A percentile compares a stretch with the other conserved stretches of the same genome.
phyloP scores from a whole-genome alignment of 768 basidiomycete species.

The Lactarius hengduanensis region DNA sequence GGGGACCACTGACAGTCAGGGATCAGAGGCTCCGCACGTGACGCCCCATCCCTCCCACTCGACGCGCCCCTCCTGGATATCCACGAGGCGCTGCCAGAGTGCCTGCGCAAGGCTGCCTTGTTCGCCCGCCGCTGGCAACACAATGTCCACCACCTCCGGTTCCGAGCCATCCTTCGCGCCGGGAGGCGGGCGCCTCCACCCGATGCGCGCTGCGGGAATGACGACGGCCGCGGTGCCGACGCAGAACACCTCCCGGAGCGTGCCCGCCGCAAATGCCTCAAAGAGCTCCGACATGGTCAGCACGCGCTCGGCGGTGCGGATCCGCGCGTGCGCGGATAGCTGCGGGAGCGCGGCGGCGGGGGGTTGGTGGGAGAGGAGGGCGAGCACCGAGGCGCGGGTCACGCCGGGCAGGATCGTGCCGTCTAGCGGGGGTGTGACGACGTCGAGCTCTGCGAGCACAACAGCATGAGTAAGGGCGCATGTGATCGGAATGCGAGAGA shows the following conservation, averaged over 20 bases:
- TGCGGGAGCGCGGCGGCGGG: slow-evolving; percentile 40
- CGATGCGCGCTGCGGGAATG: slow-evolving; percentile 68
- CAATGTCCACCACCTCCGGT: slow-evolving; percentile 16
- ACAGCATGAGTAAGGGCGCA: background rate
- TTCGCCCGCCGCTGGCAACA: slow-evolving; percentile 53
- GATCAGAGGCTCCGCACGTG: slow-evolving; percentile 30
- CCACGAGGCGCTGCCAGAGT: slow-evolving; percentile 70
- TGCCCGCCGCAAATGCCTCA: slow-evolving; percentile 50
- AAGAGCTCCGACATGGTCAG: slow-evolving; percentile 47
- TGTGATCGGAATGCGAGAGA: background rate
- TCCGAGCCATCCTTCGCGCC: background rate
- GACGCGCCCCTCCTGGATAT: slow-evolving; percentile 67
- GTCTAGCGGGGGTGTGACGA: slow-evolving; percentile 86
- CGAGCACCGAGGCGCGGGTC: slow-evolving; percentile 81
- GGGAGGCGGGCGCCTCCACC: slow-evolving; percentile 49
- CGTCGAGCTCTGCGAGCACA: slow-evolving; percentile 55
- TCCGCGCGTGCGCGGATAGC: slow-evolving; percentile 43
- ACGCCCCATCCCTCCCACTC: slow-evolving; percentile 69
- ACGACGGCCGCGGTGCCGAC: slow-evolving; percentile 84
- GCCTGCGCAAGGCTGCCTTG: slow-evolving; percentile 57
- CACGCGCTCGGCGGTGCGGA: slow-evolving; percentile 44
- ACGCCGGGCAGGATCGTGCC: slow-evolving; percentile 93
- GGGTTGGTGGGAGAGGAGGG: slow-evolving; percentile 64
- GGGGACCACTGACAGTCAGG: background rate
- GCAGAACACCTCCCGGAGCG: slow-evolving; percentile 78